Evolutionary conservation across 139 green algal species (phyloP), one percentile per base, ranked within the genome.

Genomic region (Coelastrella sp.): DNA sequence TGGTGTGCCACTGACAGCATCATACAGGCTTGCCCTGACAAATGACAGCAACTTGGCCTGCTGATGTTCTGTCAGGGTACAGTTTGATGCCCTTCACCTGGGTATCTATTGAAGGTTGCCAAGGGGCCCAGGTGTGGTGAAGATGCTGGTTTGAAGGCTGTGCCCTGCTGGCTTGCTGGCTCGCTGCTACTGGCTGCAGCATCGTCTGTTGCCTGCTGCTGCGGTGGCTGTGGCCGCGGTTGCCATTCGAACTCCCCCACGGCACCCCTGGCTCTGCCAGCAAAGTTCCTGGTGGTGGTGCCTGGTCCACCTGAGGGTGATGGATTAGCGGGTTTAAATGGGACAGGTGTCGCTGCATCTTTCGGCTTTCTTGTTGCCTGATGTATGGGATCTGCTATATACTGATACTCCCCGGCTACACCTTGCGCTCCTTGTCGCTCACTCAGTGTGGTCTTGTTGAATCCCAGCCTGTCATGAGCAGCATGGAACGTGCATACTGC

Each of bases 291-390:
- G 3, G 64, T 78, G 27, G 79, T 43, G 30, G 79, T 85, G 45
- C 79, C 84, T 13, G 66, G 64, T 0, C 74, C 74, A 15, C 90
- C 90, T 30, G 79, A 79, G 72, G 88, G 89, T 9, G 88, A 63
- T 23, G 88, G 90, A 38, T 89, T 87, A 2, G 87, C 79, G 6
- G 92, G 92, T 67, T 80, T 90, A 89, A 95, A 95, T 1, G 91
- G 90, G 34, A 69, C 75, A 60, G 76, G 34, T 74, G 66, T 8
- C 37, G 76, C 37, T n/a, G 35, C 34, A 59, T 73, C 76, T 40
- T 41, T 62, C 40, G 57, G 37, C n/a, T 74, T 83, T 25, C 76
- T 51, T 34, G 45, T 79, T 19, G 83, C 88, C 7, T 76, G 59
- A 4, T 77, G 87, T 53, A 91, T 91, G 25, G 69, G 60, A 50